Percentiles rank a stretch among this genome's conserved stretches.
phyloP scores from a whole-genome alignment of 2,329 filamentous ascomycete genomes.

The Proliferodiscus dingleyae region DNA sequence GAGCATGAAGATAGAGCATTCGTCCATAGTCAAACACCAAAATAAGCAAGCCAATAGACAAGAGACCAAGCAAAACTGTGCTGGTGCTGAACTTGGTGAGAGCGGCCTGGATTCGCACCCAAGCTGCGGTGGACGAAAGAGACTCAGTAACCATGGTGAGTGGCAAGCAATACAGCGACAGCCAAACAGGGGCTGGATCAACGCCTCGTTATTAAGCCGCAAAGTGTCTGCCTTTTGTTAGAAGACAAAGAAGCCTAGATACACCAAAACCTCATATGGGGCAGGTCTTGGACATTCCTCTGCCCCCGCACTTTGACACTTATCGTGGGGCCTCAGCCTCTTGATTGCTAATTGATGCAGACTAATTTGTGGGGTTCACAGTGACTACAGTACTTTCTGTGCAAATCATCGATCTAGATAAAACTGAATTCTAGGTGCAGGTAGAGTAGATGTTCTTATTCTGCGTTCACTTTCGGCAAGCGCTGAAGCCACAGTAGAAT shows the following conservation, averaged over 20 bases:
- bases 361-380: no score
- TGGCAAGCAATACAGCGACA: background rate
- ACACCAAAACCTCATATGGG: background rate
- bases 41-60: constrained; percentile 3
- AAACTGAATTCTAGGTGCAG: no score
- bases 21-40: constrained; percentile 16
- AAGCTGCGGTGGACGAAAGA: constrained; percentile 11
- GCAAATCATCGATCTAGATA: no score
- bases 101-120: constrained; percentile 14
- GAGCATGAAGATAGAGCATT: constrained; percentile 18
- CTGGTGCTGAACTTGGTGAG: constrained; percentile 6
- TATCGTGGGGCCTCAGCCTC: no score
- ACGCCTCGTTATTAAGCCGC: background rate
- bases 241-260: background rate
- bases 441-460: no score
- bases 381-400: no score
- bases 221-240: background rate
- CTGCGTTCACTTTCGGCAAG: no score
- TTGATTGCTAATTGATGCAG: no score
- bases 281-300: no score
- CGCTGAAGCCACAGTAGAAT: no score
- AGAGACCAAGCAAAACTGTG: constrained; percentile 4
- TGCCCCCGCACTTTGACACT: no score
- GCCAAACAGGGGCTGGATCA: background rate
- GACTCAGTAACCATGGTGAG: constrained; percentile 10